Base-by-base conservation (phyloP, 179 eudicot species). In the Gypsophila paniculata region DNA sequence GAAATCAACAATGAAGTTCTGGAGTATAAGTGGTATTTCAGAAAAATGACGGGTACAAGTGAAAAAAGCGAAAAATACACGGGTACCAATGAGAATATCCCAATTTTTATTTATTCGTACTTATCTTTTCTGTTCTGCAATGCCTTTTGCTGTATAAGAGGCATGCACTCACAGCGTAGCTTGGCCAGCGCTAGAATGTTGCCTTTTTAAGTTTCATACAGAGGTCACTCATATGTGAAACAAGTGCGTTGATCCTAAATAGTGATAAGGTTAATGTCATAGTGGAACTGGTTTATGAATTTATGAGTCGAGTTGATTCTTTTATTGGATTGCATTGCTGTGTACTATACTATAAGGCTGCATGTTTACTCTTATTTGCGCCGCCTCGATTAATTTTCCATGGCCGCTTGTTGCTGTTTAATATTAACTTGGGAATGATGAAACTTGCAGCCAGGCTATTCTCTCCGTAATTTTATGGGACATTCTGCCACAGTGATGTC, bases 401-500 rank as follows among this genome's bases (percentile, higher is more conserved):
- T 18, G 13, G 57, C 32, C 26, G 25, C 34, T 64, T 54, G 26
- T 42, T 23, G 64, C 18, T 60, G 32, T 29, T 34, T 0, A 61
- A 32, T 70, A 26, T 57, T 64, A 44, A 81, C 51, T 63, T 54
- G 64, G 13, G 44, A 39, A 29, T 48, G 25, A 22, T 66, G 61
- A n/a, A 32, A 62, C 21, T 79, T 80, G 79, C 90, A 91, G 96
- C 85, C 91, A 71, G 82, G 92, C 73, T 91, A 83, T 79, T 87
- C 95, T 8, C 85, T 91, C 65, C 97, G 96, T 54, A 90, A 83
- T 53, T 91, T 91, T 72, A 85, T 86, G 69, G 97, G 97, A 49
- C 97, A 91, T 82, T 85, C 96, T 68, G 83, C 89, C 22, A 66
- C 88, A 23, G 97, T 90, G 48, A 81, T 84, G 88, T 91, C 97